A percentile compares a stretch with the other conserved stretches of the same genome.
Conservation (phyloP, 352 stramenopile genomes). For the Pythium brachiatum region DNA sequence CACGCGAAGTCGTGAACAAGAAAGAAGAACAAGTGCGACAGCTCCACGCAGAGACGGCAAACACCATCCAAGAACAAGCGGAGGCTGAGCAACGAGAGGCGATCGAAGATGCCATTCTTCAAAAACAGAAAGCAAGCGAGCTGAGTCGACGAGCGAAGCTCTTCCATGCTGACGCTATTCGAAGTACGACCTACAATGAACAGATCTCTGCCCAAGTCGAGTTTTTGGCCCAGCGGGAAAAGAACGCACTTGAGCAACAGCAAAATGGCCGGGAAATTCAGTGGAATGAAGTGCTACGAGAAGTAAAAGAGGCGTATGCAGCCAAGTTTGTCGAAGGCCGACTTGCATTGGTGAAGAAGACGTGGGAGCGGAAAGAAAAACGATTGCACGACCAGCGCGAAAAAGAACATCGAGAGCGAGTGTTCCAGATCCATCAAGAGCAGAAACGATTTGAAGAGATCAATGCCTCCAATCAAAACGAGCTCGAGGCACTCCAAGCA, state of each 20-base stretch:
- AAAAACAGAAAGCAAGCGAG: slow-evolving; percentile 36
- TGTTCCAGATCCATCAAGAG: slow-evolving; percentile 56
- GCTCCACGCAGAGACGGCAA: slow-evolving; percentile 42
- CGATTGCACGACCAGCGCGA: slow-evolving; percentile 43
- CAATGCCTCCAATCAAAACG: slow-evolving; percentile 28
- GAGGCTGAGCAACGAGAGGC: slow-evolving; percentile 31
- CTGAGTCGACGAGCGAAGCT: slow-evolving; percentile 36
- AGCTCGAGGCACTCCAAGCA: slow-evolving; percentile 30
- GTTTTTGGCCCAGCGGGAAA: slow-evolving; percentile 52
- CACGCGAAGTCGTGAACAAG: slow-evolving; percentile 28
- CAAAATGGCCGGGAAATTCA: not conserved
- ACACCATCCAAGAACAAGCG: slow-evolving; percentile 34
- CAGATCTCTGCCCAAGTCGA: slow-evolving; percentile 62
- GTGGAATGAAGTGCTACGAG: slow-evolving; percentile 27
- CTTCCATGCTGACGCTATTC: slow-evolving; percentile 53
- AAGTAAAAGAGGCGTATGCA: slow-evolving; percentile 56
- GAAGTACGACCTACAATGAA: slow-evolving; percentile 68
- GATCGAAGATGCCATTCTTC: slow-evolving; percentile 37
- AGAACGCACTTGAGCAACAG: slow-evolving; percentile 31
- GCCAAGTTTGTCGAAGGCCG: slow-evolving; percentile 52
- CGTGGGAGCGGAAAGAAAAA: slow-evolving; percentile 64
- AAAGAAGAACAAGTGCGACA: slow-evolving; percentile 40
- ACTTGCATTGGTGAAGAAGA: slow-evolving; percentile 61
- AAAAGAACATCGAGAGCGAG: slow-evolving; percentile 42
- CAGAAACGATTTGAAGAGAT: slow-evolving; percentile 40